phyloP scores from a whole-genome alignment of 176 grass and related monocot genomes.

The Melocanna baccifera region DNA sequence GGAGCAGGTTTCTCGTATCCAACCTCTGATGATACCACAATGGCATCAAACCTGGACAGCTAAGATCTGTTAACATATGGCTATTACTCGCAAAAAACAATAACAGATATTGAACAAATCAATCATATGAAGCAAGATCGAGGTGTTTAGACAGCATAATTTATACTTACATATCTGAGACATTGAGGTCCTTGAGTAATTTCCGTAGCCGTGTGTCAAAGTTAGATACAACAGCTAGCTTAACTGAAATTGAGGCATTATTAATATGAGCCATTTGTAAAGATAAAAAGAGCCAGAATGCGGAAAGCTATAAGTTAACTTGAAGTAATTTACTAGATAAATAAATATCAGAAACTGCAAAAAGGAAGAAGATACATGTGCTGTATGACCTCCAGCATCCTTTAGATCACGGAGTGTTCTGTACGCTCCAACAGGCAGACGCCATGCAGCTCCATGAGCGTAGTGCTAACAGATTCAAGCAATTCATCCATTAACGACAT shows the following conservation, averaged over 20 bases:
- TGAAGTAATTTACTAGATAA: neutral
- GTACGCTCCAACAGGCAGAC: slow-evolving; percentile 59
- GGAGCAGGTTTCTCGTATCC: slow-evolving; percentile 89
- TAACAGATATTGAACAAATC: neutral
- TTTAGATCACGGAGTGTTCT: slow-evolving; percentile 54
- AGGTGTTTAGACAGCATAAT: neutral
- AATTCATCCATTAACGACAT: slow-evolving; percentile 2
- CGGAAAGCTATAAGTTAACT: neutral
- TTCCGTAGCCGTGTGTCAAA: slow-evolving; percentile 79
- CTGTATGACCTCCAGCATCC: slow-evolving; percentile 68
- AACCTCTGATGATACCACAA: slow-evolving; percentile 83
- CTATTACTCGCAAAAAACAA: neutral
- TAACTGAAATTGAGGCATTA: slow-evolving; percentile 65
- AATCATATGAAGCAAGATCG: neutral
- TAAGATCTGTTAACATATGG: slow-evolving; percentile 33
- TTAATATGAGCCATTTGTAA: neutral
- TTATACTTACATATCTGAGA: slow-evolving; percentile 67
- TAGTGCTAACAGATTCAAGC: slow-evolving; percentile 47
- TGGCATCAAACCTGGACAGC: slow-evolving; percentile 92
- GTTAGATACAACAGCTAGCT: slow-evolving; percentile 88
- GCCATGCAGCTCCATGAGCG: slow-evolving; percentile 78
- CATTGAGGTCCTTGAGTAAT: slow-evolving; percentile 68
- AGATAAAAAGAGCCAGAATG: neutral
- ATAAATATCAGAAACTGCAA: slow-evolving; percentile 15
- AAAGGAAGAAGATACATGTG: slow-evolving; percentile 32